These are phyloP conservation scores for Vachellia pachyceras DNA, from an alignment of 306 rosid species.

Conservation along the genomic window DNA sequence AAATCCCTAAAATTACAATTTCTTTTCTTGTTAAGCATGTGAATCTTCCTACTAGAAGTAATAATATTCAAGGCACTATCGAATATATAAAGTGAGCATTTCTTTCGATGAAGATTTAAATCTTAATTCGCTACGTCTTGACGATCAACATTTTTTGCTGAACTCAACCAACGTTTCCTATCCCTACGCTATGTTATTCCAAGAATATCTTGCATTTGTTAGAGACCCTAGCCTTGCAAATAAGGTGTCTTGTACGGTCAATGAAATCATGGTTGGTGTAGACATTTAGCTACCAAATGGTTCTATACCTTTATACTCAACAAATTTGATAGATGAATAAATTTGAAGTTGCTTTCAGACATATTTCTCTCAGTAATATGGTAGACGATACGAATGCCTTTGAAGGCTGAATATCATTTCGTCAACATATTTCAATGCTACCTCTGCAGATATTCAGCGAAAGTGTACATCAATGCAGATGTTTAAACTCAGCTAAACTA, in stretches of 20 bases:
- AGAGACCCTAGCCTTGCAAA: slow-evolving; percentile 2
- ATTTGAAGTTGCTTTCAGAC: no score
- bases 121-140: no score
- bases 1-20: not conserved
- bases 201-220: slow-evolving; percentile 5
- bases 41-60: no score
- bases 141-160: no score
- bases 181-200: not conserved
- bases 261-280: slow-evolving; percentile 14
- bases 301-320: not conserved
- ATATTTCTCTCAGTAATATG: slow-evolving; percentile 16
- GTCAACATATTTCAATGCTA: not conserved
- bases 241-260: slow-evolving; percentile 3
- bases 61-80: no score
- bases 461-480: not conserved
- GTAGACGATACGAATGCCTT: not conserved
- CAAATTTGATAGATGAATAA: no score
- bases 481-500: not conserved
- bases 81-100: no score
- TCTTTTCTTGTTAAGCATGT: no score
- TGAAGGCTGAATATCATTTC: slow-evolving; percentile 3
- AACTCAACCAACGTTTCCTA: no score
- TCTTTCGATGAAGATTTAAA: no score
- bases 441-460: not conserved
- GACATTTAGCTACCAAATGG: slow-evolving; percentile 12